Evolutionary conservation across 805 yeast genomes (phyloP).

Genomic region (Saccharomyces kudriavzevii): DNA sequence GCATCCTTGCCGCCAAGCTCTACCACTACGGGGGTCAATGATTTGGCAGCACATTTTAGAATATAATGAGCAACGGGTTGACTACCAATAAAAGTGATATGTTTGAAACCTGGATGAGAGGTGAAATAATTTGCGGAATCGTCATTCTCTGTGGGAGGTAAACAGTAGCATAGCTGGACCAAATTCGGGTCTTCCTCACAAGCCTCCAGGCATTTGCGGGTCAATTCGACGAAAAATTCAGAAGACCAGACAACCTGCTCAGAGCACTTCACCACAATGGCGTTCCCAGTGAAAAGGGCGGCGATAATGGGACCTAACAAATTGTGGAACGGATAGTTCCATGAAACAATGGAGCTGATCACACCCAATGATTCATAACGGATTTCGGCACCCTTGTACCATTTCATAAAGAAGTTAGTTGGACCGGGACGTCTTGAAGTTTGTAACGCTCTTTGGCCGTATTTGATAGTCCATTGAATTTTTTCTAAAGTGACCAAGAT

Average conservation of each 20-base stretch:
- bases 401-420: constrained; percentile 65
- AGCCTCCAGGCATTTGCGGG: constrained; percentile 60
- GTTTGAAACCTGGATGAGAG: constrained; percentile 72
- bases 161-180: constrained; percentile 81
- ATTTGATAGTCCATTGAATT: constrained; percentile 75
- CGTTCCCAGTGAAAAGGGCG: constrained; percentile 83
- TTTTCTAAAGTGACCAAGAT: constrained; percentile 92
- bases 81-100: constrained; percentile 94
- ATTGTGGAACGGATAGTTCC: constrained; percentile 98
- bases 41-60: constrained; percentile 69
- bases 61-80: constrained; percentile 88
- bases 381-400: constrained; percentile 87
- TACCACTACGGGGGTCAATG: constrained; percentile 90
- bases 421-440: constrained; percentile 82
- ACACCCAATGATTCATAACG: constrained; percentile 86
- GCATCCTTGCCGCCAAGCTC: constrained; percentile 98
- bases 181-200: constrained; percentile 74
- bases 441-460: constrained; percentile 67
- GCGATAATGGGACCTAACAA: constrained; percentile 88
- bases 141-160: constrained; percentile 48
- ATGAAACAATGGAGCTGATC: constrained; percentile 82
- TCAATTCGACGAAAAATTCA: constrained; percentile 62
- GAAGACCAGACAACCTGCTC: constrained; percentile 97
- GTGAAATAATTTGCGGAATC: constrained; percentile 71
- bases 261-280: constrained; percentile 85